Conservation (phyloP, 2,329 filamentous ascomycete genomes). For the Colletotrichum gloeosporioides region DNA sequence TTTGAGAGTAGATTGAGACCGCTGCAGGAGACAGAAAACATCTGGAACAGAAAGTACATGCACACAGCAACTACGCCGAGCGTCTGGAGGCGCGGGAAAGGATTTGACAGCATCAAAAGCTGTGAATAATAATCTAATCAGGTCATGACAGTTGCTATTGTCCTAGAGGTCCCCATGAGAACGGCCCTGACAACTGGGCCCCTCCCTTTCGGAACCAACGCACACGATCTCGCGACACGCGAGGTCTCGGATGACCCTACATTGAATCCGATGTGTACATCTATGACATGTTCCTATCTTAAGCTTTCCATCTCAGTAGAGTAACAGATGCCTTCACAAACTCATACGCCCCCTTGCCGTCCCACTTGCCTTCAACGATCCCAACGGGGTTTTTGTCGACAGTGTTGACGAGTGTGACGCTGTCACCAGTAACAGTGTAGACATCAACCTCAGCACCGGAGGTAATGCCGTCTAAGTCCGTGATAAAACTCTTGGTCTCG, state of each 20-base stretch:
- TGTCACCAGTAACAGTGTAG: slow-evolving; percentile 65
- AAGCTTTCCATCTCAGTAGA: slow-evolving; percentile 63
- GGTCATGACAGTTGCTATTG: background rate
- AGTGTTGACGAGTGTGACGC: slow-evolving; percentile 66
- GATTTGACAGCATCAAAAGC: background rate
- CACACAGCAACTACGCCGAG: background rate
- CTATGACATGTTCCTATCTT: background rate
- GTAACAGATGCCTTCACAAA: slow-evolving; percentile 77
- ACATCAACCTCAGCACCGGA: slow-evolving; percentile 58
- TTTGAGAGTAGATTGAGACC: background rate
- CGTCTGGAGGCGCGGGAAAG: background rate
- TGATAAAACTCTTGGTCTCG: slow-evolving; percentile 64
- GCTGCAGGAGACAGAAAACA: background rate
- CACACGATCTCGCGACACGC: background rate
- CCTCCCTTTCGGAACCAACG: background rate
- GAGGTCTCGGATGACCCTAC: background rate
- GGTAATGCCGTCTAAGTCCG: slow-evolving; percentile 61
- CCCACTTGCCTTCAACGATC: slow-evolving; percentile 55
- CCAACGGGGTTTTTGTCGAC: slow-evolving; percentile 66
- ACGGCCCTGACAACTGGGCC: background rate
- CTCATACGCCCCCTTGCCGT: slow-evolving; percentile 63
- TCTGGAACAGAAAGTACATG: background rate
- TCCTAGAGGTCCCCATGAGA: background rate
- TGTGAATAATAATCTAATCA: background rate
- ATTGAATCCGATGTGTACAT: background rate